Conservation (phyloP, 2,329 filamentous ascomycete genomes). For the Xylariaceae sp. region DNA sequence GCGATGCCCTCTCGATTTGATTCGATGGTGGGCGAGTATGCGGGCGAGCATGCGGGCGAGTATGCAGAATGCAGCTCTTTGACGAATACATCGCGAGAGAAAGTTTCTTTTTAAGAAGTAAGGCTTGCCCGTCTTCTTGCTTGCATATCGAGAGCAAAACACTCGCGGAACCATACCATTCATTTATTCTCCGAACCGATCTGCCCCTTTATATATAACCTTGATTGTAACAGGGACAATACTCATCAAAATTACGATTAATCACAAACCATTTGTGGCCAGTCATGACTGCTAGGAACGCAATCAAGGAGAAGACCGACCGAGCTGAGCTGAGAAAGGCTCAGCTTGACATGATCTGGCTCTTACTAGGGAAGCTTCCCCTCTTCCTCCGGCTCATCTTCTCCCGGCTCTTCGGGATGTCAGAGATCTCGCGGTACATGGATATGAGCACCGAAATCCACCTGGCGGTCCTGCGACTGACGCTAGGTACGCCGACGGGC, state of each 20-base stretch:
- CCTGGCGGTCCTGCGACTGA: conserved; percentile 61
- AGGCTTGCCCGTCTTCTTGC: too few relatives aligned
- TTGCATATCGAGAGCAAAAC: too few relatives aligned
- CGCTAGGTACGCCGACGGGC: conserved; percentile 44
- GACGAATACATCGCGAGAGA: too few relatives aligned
- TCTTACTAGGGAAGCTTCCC: conserved; percentile 53
- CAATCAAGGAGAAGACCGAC: conserved; percentile 5
- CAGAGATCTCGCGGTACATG: conserved; percentile 68
- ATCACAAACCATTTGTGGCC: not conserved
- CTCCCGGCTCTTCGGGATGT: conserved; percentile 60
- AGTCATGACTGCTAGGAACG: not conserved
- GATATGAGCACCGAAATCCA: conserved; percentile 70
- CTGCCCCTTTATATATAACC: not conserved
- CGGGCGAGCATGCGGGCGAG: too few relatives aligned
- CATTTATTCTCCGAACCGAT: too few relatives aligned
- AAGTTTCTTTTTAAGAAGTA: too few relatives aligned
- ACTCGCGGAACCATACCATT: too few relatives aligned
- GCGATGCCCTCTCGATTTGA: too few relatives aligned
- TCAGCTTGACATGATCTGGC: conserved; percentile 20
- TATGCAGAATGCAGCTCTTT: too few relatives aligned
- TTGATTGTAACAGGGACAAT: not conserved
- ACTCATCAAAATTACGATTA: not conserved
- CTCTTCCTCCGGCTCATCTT: conserved; percentile 57
- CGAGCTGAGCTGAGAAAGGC: conserved; percentile 15
- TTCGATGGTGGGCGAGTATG: too few relatives aligned